Evolutionary conservation across 2,329 filamentous ascomycete species (phyloP).

Genomic region (Paecilomyces fulvus): DNA sequence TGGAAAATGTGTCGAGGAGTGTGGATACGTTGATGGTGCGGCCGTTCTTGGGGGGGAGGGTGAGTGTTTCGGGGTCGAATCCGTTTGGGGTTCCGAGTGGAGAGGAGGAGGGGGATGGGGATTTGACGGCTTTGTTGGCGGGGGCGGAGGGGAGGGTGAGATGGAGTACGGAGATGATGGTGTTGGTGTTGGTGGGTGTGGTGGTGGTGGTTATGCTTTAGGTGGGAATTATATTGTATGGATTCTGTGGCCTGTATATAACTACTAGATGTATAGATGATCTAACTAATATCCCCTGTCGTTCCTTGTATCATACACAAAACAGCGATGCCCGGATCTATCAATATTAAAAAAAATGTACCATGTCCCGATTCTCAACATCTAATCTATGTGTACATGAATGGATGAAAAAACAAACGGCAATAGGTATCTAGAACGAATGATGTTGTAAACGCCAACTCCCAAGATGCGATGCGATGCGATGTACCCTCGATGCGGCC

Average conservation of each 20-base stretch:
- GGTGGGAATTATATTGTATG: background rate
- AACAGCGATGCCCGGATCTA: background rate
- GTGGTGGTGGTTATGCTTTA: background rate
- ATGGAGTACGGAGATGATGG: background rate
- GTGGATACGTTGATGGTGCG: conserved; percentile 14
- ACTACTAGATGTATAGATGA: background rate
- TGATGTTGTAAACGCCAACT: background rate
- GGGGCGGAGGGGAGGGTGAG: background rate
- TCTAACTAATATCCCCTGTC: background rate
- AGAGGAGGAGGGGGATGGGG: background rate
- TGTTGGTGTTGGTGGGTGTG: background rate
- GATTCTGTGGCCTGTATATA: background rate
- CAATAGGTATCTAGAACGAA: background rate
- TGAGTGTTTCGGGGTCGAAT: background rate
- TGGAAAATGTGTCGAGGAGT: conserved; percentile 7
- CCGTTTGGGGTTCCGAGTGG: background rate
- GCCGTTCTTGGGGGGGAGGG: conserved; percentile 12
- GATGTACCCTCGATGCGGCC: background rate
- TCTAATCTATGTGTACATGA: background rate
- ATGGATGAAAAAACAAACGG: background rate
- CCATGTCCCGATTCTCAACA: background rate
- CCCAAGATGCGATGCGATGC: background rate
- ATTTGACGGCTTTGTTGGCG: background rate
- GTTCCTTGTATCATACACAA: background rate
- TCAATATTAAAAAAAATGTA: background rate